A percentile compares a stretch with the other conserved stretches of the same genome.
Evolutionary conservation across 176 grass and related monocot species (phyloP).

Genomic region (Oryza coarctata): DNA sequence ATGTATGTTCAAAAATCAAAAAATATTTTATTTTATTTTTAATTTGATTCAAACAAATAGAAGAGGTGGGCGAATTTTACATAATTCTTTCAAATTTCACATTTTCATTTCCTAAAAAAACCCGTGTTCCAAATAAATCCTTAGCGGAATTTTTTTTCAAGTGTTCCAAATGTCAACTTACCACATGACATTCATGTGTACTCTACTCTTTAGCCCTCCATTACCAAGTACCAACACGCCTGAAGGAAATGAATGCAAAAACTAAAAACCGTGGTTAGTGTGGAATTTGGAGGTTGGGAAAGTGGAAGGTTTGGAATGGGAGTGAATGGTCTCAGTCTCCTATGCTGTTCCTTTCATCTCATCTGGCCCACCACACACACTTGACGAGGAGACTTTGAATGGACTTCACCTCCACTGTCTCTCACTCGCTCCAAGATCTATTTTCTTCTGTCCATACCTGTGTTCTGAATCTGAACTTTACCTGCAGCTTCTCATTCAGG

Average conservation of each 20-base stretch:
- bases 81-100: neutral
- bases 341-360: neutral
- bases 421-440: neutral
- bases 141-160: neutral
- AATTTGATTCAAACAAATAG: neutral
- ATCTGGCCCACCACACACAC: neutral
- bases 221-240: neutral
- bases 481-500: neutral
- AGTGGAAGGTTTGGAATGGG: neutral
- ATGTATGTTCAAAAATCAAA: no score
- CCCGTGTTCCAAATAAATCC: neutral
- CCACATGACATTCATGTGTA: neutral
- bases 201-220: neutral
- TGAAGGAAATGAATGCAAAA: neutral
- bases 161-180: neutral
- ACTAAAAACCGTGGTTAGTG: neutral
- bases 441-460: neutral
- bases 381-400: slow-evolving; percentile 29
- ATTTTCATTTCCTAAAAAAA: neutral
- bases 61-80: neutral
- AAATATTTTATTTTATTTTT: no score
- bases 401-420: neutral
- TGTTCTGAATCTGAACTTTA: neutral
- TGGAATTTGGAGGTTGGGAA: neutral
- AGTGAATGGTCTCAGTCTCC: neutral